Conservation (phyloP, 129 eudicot species). For the Centella asiatica region DNA sequence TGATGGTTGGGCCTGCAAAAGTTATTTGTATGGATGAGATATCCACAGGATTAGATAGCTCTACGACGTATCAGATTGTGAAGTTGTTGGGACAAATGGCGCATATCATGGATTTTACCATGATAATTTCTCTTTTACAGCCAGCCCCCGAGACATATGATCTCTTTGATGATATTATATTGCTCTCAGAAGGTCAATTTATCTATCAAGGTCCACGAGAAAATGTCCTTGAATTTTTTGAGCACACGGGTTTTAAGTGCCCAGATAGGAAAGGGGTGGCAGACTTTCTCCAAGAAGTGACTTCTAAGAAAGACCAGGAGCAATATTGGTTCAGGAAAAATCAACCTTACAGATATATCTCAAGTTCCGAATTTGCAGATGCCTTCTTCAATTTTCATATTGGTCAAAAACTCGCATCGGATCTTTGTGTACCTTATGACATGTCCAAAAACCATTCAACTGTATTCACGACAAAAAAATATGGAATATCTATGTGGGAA, state of each 20-base stretch:
- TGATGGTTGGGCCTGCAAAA: constrained; percentile 39
- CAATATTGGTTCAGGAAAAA: constrained; percentile 48
- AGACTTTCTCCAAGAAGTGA: constrained; percentile 56
- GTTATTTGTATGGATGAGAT: constrained; percentile 35
- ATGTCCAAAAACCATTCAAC: constrained; percentile 37
- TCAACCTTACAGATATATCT: constrained; percentile 33
- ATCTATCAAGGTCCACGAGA: constrained; percentile 64
- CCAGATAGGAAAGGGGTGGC: constrained; percentile 65
- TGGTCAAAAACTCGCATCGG: constrained; percentile 23
- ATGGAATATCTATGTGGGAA: constrained; percentile 46
- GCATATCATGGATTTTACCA: constrained; percentile 30
- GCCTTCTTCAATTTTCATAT: constrained; percentile 27
- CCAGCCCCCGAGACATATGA: constrained; percentile 34
- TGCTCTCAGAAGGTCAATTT: constrained; percentile 54
- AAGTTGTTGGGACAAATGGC: constrained; percentile 30
- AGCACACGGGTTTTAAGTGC: constrained; percentile 43
- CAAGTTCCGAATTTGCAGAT: constrained; percentile 31
- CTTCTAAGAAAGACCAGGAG: constrained; percentile 56
- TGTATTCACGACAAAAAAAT: constrained; percentile 49
- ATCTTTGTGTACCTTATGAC: constrained; percentile 38
- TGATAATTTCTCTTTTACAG: constrained; percentile 33
- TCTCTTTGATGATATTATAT: constrained; percentile 32
- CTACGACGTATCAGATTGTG: constrained; percentile 29
- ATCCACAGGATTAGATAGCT: constrained; percentile 35
- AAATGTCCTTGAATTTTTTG: constrained; percentile 41